These are phyloP conservation scores for Glebionis coronaria DNA, from an alignment of 129 eudicot species.

Conservation along the genomic window DNA sequence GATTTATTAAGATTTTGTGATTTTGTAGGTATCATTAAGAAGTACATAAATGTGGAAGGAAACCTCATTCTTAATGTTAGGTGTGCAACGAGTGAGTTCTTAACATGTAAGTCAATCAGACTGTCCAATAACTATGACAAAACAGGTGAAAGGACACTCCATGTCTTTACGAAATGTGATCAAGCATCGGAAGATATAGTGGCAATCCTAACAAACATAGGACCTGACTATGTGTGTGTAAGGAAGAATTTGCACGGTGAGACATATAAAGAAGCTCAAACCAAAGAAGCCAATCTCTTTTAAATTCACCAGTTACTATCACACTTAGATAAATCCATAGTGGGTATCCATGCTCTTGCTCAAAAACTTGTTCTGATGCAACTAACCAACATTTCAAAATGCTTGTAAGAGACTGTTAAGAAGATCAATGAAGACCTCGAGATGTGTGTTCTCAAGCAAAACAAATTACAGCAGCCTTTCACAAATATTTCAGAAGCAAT, in stretches of 20 bases:
- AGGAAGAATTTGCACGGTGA: neutral
- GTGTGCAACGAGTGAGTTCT: neutral
- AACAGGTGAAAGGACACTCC: neutral
- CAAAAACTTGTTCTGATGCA: constrained; percentile 7
- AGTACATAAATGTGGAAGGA: neutral
- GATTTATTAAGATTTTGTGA: neutral
- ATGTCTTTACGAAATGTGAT: neutral
- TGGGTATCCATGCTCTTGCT: constrained; percentile 10
- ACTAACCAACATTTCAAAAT: neutral
- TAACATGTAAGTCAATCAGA: neutral
- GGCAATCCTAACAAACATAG: neutral
- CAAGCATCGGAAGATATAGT: neutral
- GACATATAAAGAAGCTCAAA: constrained; percentile 2
- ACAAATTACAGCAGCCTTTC: neutral
- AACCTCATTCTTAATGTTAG: neutral
- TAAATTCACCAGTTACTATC: constrained; percentile 6
- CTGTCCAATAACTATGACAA: neutral
- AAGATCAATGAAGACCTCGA: constrained; percentile 10
- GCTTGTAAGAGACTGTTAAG: neutral
- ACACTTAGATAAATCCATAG: constrained; percentile 5
- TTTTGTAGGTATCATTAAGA: neutral
- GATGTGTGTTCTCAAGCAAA: neutral
- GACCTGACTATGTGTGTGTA: constrained; percentile 6
- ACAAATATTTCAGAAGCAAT: constrained; percentile 1
- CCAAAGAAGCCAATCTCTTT: constrained; percentile 4